These are phyloP conservation scores for Priceomyces castillae DNA, from an alignment of 805 yeast genomes.

Conservation along the genomic window DNA sequence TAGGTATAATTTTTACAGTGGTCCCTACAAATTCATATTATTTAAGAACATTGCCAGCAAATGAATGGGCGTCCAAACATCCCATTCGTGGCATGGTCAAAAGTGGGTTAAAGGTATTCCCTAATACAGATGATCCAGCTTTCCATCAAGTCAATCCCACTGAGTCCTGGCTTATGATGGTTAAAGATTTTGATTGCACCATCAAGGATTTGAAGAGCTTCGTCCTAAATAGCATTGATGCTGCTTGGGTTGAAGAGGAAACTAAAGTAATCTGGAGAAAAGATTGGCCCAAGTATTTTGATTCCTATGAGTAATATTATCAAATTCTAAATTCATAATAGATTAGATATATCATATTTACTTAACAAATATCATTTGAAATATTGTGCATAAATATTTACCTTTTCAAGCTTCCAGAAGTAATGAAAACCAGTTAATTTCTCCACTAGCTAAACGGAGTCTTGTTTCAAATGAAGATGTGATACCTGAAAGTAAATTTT, in stretches of 20 bases:
- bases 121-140: constrained; percentile 31
- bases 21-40: constrained; percentile 32
- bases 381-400: too few relatives aligned
- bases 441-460: constrained; percentile 25
- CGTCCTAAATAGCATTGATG: constrained; percentile 23
- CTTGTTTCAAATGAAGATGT: constrained; percentile 14
- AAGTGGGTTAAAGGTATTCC: constrained; percentile 23
- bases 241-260: constrained; percentile 21
- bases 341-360: too few relatives aligned
- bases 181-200: constrained; percentile 22
- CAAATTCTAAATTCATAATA: background rate
- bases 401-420: constrained; percentile 13
- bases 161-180: constrained; percentile 30
- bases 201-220: constrained; percentile 18
- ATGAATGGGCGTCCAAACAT: constrained; percentile 27
- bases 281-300: constrained; percentile 4
- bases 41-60: constrained; percentile 20
- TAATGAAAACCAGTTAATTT: constrained; percentile 27
- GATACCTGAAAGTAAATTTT: too few relatives aligned
- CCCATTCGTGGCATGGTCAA: constrained; percentile 27
- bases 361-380: too few relatives aligned
- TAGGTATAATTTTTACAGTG: constrained; percentile 21
- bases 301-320: background rate
- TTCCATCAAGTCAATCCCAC: constrained; percentile 28
- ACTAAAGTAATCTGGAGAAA: background rate